A percentile compares a stretch with the other conserved stretches of the same genome.
phyloP scores from a whole-genome alignment of 306 rosid genomes.

The Spatholobus suberectus region DNA sequence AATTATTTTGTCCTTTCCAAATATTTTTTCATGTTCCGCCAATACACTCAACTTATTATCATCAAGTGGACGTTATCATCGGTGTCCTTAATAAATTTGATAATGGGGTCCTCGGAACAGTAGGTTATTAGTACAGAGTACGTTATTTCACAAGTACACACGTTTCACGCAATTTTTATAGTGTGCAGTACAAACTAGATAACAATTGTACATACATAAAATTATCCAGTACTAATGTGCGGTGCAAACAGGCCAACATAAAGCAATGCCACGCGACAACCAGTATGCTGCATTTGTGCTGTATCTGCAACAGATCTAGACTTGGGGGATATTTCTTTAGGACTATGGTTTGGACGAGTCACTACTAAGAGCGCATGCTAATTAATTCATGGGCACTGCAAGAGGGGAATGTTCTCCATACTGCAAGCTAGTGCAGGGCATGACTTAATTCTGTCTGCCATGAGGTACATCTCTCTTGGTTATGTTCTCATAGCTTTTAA shows the following conservation, averaged over 20 bases:
- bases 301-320: neutral
- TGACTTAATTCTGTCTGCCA: neutral
- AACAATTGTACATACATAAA: too few species aligned
- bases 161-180: too few species aligned
- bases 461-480: neutral
- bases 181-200: neutral
- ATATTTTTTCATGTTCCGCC: too few species aligned
- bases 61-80: neutral
- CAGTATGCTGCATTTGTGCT: neutral
- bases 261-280: neutral
- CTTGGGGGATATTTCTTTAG: slow-evolving; percentile 40
- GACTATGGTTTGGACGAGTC: slow-evolving; percentile 48
- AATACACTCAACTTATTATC: too few species aligned
- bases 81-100: neutral
- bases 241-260: neutral
- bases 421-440: too few species aligned
- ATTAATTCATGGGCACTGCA: neutral
- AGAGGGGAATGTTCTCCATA: neutral
- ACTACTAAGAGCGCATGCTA: neutral
- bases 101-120: neutral
- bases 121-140: neutral
- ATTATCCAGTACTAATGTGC: neutral
- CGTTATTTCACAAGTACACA: neutral
- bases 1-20: too few species aligned
- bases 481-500: neutral